These are phyloP conservation scores for Taphrina sp. DNA, from an alignment of 1,139 yeast genomes.

Conservation along the genomic window DNA sequence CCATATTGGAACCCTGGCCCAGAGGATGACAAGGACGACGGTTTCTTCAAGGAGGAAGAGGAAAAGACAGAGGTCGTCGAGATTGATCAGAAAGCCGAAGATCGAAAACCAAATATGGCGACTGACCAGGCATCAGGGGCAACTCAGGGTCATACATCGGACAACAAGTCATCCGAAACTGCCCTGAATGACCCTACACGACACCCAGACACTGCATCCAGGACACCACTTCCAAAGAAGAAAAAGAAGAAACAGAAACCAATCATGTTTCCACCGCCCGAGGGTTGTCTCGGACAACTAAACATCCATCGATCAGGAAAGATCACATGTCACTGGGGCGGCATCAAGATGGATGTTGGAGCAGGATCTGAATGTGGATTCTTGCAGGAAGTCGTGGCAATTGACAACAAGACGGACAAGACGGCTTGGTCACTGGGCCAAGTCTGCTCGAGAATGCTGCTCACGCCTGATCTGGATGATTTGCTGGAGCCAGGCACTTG, in stretches of 20 bases:
- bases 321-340: conserved; percentile 69
- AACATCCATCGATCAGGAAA: conserved; percentile 81
- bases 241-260: conserved; percentile 29
- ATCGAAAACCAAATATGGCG: not conserved
- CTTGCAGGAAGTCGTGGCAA: conserved; percentile 68
- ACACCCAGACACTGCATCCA: no score
- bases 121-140: not conserved
- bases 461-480: conserved; percentile 49
- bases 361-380: conserved; percentile 74
- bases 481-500: no score
- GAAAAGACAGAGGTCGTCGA: conserved; percentile 16
- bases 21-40: conserved; percentile 36
- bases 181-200: no score
- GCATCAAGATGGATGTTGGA: conserved; percentile 63
- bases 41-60: conserved; percentile 32
- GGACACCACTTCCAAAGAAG: not conserved
- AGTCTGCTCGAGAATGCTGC: conserved; percentile 57
- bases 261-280: conserved; percentile 39
- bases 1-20: conserved; percentile 51
- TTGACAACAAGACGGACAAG: conserved; percentile 53
- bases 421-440: conserved; percentile 61
- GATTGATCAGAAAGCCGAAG: conserved; percentile 13
- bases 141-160: no score
- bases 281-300: conserved; percentile 68
- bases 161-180: no score